Percentiles rank a stretch among this genome's conserved stretches.
Conservation (phyloP, 345 rosid genomes). For the Luvunga scandens region DNA sequence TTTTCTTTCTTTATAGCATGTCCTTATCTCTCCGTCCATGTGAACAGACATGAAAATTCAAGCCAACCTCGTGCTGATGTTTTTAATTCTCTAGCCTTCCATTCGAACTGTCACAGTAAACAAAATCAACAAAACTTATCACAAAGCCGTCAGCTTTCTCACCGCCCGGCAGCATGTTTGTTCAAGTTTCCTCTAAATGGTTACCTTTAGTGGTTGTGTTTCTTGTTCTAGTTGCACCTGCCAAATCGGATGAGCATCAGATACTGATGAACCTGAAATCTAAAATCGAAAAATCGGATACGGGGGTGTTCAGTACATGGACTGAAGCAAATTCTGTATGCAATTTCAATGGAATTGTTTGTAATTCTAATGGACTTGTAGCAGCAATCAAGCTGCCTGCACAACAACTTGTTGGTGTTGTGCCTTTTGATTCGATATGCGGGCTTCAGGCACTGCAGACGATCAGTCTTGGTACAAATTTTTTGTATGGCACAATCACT, state of each 20-base stretch:
- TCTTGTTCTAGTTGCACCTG: constrained; percentile 14
- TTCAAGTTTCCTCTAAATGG: constrained; percentile 22
- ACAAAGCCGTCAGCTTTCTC: background rate
- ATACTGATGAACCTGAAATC: constrained; percentile 48
- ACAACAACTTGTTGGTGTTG: constrained; percentile 36
- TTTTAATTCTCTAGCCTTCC: background rate
- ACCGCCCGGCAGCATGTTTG: constrained; percentile 30
- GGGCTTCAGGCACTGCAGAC: constrained; percentile 43
- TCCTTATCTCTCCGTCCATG: background rate
- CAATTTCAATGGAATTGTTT: constrained; percentile 53
- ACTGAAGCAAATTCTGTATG: constrained; percentile 29
- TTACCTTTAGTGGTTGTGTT: constrained; percentile 15
- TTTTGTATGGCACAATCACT: constrained; percentile 37
- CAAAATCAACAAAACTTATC: background rate
- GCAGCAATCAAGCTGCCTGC: constrained; percentile 55
- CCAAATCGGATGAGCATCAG: constrained; percentile 36
- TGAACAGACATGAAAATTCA: constrained; percentile 11
- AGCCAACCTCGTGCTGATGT: constrained; percentile 31
- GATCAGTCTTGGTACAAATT: constrained; percentile 52
- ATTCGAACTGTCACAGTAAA: background rate
- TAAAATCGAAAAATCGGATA: constrained; percentile 27
- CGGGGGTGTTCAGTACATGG: constrained; percentile 52
- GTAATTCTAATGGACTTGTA: constrained; percentile 45
- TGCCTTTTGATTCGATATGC: constrained; percentile 63
- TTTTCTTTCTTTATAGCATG: background rate